Conservation (phyloP, 495 filamentous ascomycete species). For the Neurospora sp. region DNA sequence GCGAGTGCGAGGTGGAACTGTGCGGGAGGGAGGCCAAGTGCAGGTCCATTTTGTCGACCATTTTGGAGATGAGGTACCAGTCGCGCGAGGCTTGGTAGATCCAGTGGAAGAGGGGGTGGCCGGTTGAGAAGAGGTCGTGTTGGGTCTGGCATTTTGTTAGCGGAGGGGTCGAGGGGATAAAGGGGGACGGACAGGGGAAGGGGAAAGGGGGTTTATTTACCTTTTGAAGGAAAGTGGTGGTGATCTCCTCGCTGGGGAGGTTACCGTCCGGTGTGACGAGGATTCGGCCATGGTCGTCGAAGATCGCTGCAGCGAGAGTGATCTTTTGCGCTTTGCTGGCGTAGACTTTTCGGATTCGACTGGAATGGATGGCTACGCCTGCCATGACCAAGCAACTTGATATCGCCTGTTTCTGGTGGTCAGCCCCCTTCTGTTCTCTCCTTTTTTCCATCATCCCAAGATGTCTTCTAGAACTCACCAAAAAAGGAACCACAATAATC, state of each 20-base stretch:
- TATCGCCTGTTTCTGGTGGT: constrained; percentile 36
- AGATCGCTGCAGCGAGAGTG: constrained; percentile 64
- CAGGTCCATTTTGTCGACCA: constrained; percentile 59
- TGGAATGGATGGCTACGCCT: constrained; percentile 42
- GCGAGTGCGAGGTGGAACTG: constrained; percentile 7
- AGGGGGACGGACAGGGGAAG: constrained; percentile 6
- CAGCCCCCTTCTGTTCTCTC: background rate
- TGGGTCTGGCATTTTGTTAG: constrained; percentile 39
- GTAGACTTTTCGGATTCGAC: constrained; percentile 43
- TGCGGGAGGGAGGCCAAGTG: constrained; percentile 39
- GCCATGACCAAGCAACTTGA: constrained; percentile 46
- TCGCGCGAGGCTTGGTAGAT: constrained; percentile 68
- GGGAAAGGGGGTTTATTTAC: background rate
- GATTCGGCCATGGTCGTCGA: constrained; percentile 63
- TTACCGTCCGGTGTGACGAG: constrained; percentile 72
- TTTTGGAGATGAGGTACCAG: constrained; percentile 57
- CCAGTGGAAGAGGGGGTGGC: constrained; percentile 80
- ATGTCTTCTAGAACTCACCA: constrained; percentile 34
- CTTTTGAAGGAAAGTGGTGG: constrained; percentile 62
- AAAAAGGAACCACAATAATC: constrained; percentile 51
- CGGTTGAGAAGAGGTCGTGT: constrained; percentile 64
- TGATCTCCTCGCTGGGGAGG: constrained; percentile 75
- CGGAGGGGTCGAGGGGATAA: background rate
- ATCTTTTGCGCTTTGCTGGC: constrained; percentile 65
- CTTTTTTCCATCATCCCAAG: background rate